phyloP scores from a whole-genome alignment of 805 yeast species.

The Isabelozyma heimii region DNA sequence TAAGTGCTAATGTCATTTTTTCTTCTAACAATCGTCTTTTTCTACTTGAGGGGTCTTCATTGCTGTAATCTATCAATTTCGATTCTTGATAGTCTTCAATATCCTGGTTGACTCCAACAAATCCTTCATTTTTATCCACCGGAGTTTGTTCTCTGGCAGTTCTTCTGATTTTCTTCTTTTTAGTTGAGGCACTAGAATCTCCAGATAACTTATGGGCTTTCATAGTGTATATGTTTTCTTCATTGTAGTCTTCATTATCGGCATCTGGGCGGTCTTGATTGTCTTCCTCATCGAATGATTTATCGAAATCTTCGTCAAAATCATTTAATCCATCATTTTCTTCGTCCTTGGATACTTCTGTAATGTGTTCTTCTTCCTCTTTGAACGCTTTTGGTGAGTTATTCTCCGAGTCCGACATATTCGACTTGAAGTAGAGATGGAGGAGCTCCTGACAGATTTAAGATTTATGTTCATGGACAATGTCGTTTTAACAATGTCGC shows the following conservation, averaged over 20 bases:
- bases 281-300: neutral
- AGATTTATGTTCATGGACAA: neutral
- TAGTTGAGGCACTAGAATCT: constrained; percentile 12
- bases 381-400: neutral
- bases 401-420: neutral
- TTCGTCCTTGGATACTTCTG: neutral
- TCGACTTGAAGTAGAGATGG: neutral
- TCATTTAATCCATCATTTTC: neutral
- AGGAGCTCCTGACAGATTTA: neutral
- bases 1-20: constrained; percentile 72
- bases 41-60: constrained; percentile 38
- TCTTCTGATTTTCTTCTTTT: constrained; percentile 28
- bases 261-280: constrained; percentile 2
- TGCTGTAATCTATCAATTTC: constrained; percentile 12
- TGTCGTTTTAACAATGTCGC: neutral
- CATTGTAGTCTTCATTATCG: constrained; percentile 12
- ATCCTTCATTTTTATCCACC: constrained; percentile 8
- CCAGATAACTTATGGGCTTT: constrained; percentile 18
- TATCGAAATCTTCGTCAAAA: neutral
- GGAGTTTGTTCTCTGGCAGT: constrained; percentile 8
- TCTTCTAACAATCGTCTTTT: constrained; percentile 79
- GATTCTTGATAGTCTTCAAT: constrained; percentile 6
- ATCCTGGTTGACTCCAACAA: constrained; percentile 4
- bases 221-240: constrained; percentile 20
- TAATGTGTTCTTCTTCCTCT: neutral